Conservation (phyloP, 208 protist genomes). For the Wallacemonas rigidus region DNA sequence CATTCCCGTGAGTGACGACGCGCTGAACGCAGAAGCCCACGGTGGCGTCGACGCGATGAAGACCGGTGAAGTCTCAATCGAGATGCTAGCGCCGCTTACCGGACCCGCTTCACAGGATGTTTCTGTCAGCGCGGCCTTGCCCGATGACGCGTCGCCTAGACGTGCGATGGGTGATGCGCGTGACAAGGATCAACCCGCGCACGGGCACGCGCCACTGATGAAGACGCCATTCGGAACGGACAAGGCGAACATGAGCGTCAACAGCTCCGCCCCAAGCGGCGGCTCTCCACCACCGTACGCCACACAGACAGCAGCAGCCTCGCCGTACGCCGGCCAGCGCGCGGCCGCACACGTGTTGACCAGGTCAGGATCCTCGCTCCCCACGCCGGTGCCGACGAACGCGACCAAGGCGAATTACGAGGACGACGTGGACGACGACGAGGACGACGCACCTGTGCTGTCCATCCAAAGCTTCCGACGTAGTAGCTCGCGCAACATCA, state of each 20-base stretch:
- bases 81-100: background rate
- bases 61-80: background rate
- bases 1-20: background rate
- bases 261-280: background rate
- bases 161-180: background rate
- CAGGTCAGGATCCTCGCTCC: conserved; percentile 3
- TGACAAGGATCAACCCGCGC: too few relatives aligned
- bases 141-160: background rate
- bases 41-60: background rate
- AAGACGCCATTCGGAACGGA: too few relatives aligned
- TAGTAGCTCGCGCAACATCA: conserved; percentile 19
- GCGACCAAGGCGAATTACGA: too few relatives aligned
- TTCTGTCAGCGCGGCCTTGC: background rate
- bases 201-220: too few relatives aligned
- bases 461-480: conserved; percentile 50
- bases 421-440: conserved; percentile 26
- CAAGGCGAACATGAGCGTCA: background rate
- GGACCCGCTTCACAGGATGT: background rate
- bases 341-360: background rate
- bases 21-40: background rate
- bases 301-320: conserved; percentile 2
- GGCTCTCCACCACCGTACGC: conserved; percentile 10
- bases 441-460: conserved; percentile 47
- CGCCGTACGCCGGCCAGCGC: background rate
- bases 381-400: background rate